Percentiles rank a stretch among this genome's conserved stretches.
Evolutionary conservation across 2,329 filamentous ascomycete genomes (phyloP).

Genomic region (Furcasterigmium furcatum): DNA sequence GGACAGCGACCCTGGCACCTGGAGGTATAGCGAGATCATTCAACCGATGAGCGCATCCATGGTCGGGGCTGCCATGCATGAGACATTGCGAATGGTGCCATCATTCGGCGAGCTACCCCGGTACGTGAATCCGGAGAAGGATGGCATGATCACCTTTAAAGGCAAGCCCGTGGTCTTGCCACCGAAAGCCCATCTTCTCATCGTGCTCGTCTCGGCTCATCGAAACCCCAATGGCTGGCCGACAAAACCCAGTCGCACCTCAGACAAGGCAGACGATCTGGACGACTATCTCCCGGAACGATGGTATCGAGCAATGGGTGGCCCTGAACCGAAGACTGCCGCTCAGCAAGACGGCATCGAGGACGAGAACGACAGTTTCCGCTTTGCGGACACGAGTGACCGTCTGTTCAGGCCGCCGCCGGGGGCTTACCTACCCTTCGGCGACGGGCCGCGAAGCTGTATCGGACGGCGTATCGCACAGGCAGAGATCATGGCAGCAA

Average conservation of each 20-base stretch:
- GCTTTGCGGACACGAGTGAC: constrained; percentile 58
- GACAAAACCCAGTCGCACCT: constrained; percentile 39
- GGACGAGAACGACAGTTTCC: constrained; percentile 56
- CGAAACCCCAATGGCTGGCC: constrained; percentile 75
- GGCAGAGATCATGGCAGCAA: constrained; percentile 52
- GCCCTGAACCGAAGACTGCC: constrained; percentile 11
- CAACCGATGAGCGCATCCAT: constrained; percentile 65
- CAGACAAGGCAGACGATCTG: constrained; percentile 49
- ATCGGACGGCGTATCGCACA: constrained; percentile 56
- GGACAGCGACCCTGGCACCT: constrained; percentile 52
- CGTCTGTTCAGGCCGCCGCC: constrained; percentile 56
- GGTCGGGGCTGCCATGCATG: constrained; percentile 73
- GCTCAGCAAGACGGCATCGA: constrained; percentile 19
- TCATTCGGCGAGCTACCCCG: constrained; percentile 73
- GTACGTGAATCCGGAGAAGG: constrained; percentile 40
- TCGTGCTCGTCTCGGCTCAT: constrained; percentile 56
- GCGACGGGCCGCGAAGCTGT: constrained; percentile 54
- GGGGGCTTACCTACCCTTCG: constrained; percentile 58
- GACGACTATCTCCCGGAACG: constrained; percentile 69
- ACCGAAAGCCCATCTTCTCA: constrained; percentile 47
- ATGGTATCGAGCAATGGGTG: constrained; percentile 54
- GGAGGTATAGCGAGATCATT: constrained; percentile 69
- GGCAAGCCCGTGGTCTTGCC: constrained; percentile 59
- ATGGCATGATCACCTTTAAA: constrained; percentile 57
- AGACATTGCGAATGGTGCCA: constrained; percentile 70